Evolutionary conservation across 2,329 filamentous ascomycete genomes (phyloP).

Genomic region (Talaromyces atroroseus): DNA sequence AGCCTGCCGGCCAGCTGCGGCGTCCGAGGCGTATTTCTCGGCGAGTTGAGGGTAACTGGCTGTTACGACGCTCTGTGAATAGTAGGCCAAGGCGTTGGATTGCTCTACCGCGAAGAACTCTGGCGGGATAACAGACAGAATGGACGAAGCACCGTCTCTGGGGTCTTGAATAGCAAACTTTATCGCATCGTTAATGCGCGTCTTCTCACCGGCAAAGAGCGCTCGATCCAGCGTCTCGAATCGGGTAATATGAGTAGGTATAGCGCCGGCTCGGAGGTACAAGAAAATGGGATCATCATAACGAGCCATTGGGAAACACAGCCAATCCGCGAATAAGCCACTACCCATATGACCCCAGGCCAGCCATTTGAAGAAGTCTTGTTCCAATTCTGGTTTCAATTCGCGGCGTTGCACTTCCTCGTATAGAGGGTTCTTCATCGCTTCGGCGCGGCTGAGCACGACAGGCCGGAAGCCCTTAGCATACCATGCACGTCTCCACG

Average conservation of each 20-base stretch:
- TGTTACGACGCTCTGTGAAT: constrained; percentile 59
- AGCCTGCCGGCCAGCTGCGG: constrained; percentile 56
- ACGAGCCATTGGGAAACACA: constrained; percentile 77
- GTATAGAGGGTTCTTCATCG: constrained; percentile 76
- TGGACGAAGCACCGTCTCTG: constrained; percentile 53
- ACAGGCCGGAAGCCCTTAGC: constrained; percentile 84
- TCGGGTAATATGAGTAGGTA: constrained; percentile 61
- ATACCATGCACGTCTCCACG: constrained; percentile 94
- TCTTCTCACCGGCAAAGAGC: constrained; percentile 66
- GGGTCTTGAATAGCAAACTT: constrained; percentile 41
- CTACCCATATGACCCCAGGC: constrained; percentile 90
- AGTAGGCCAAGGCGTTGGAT: constrained; percentile 69
- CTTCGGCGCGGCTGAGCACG: constrained; percentile 72
- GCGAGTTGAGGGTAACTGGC: constrained; percentile 63
- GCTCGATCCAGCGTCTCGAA: constrained; percentile 67
- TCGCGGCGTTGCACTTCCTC: constrained; percentile 54
- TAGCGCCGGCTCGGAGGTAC: constrained; percentile 70
- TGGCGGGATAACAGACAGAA: constrained; percentile 57
- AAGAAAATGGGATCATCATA: constrained; percentile 66
- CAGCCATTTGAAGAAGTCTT: constrained; percentile 75
- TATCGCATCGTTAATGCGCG: constrained; percentile 59
- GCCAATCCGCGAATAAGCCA: constrained; percentile 71
- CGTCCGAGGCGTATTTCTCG: constrained; percentile 54
- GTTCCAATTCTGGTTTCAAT: constrained; percentile 57
- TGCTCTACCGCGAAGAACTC: constrained; percentile 62